phyloP scores from a whole-genome alignment of 2,329 filamentous ascomycete genomes.

The Hypoxylon sp. region DNA sequence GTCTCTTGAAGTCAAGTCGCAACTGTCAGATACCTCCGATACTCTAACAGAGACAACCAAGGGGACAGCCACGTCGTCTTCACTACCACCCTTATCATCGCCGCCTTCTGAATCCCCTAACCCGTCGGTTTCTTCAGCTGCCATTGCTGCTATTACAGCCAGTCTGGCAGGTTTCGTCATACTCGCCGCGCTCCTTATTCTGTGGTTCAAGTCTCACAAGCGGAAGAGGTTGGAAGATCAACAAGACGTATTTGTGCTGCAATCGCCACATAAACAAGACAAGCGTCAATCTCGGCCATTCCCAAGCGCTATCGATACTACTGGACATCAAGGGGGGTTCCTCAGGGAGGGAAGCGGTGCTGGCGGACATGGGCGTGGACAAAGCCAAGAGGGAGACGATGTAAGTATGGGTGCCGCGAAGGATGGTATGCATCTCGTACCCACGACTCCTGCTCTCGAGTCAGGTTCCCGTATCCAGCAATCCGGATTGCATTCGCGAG shows the following conservation, averaged over 20 bases:
- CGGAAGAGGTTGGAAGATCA: constrained; percentile 41
- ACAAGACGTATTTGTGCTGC: no score
- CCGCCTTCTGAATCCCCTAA: constrained; percentile 5
- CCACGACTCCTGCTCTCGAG: constrained; percentile 42
- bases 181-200: constrained; percentile 32
- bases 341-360: neutral
- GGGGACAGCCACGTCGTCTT: neutral
- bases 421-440: constrained; percentile 25
- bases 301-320: constrained; percentile 28
- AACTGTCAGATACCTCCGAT: neutral
- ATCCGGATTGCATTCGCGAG: constrained; percentile 29
- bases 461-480: constrained; percentile 22
- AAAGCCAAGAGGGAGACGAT: neutral
- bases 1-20: neutral
- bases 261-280: no score
- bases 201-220: constrained; percentile 39
- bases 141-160: constrained; percentile 40
- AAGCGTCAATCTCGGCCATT: no score
- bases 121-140: constrained; percentile 18
- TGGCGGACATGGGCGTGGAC: neutral
- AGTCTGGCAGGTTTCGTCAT: constrained; percentile 41
- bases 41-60: neutral
- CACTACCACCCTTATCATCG: constrained; percentile 3
- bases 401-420: constrained; percentile 22
- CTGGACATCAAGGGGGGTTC: neutral